Evolutionary conservation across 768 basidiomycete genomes (phyloP), one percentile per base, ranked within the genome.

Genomic region (Tylopilus felleus): DNA sequence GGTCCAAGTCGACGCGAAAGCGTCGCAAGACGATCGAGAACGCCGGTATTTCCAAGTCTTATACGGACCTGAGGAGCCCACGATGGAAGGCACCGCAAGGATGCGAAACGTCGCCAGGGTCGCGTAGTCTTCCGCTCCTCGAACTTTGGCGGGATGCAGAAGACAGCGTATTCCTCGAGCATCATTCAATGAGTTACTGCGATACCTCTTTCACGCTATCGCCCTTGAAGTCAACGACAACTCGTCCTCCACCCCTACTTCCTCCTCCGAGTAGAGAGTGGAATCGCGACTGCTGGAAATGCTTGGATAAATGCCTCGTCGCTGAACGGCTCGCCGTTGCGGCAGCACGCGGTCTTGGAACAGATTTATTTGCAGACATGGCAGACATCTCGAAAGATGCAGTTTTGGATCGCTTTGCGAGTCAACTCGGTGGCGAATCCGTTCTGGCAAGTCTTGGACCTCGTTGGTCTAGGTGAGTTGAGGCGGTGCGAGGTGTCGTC

Each of bases 211-310:
- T 65, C 39, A 42, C 58, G 1, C 16, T 60, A 28, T 65, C 64
- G 0, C 66, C 65, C 13, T 28, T 56, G 36, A 63, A 60, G 33
- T 21, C 39, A 23, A 21, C 5, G 33, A 16, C 29, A 2, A 52
- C 51, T 33, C 22, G 0, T 12, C 38, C 48, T 5, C 49, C 44
- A n/a, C 41, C 51, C 23, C n/a, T 45, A 0, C 36, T 55, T 17
- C 56, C 59, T 8, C 58, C 62, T 36, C 25, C 14, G 1, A 41
- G 48, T 13, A 58, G 71, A 14, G 72, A 69, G 38, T 94, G 91
- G 91, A 75, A 77, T 4, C 86, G 85, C 62, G 80, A 80, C 21
- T 87, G 92, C 48, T 94, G 91, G 91, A 91, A 87, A 66, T 64
- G 75, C 45, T 74, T 94, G 46, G 91, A 93, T 67, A 80, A 80